These are phyloP conservation scores for Gypsophila paniculata DNA, from an alignment of 179 eudicot genomes.

Conservation along the genomic window DNA sequence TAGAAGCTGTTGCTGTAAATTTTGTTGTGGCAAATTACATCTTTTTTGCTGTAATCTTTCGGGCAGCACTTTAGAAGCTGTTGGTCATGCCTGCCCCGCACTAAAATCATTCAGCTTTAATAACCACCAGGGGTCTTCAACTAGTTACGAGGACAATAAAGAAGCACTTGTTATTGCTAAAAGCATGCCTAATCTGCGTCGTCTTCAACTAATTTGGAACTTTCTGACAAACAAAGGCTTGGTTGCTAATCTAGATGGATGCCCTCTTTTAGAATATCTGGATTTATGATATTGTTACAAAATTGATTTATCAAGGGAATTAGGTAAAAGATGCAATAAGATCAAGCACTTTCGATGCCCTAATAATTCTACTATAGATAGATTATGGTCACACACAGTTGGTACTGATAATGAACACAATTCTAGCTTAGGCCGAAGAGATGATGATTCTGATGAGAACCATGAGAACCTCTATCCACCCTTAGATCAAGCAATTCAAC, in stretches of 20 bases:
- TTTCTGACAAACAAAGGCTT: slow-evolving; percentile 47
- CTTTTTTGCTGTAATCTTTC: too few relatives aligned
- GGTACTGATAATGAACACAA: too few relatives aligned
- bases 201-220: slow-evolving; percentile 47
- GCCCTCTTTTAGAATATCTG: slow-evolving; percentile 38
- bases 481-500: too few relatives aligned
- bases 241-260: slow-evolving; percentile 43
- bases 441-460: too few relatives aligned
- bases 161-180: slow-evolving; percentile 42
- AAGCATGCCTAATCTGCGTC: slow-evolving; percentile 46
- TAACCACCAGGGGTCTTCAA: neutral
- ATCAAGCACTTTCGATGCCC: neutral
- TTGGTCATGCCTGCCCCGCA: slow-evolving; percentile 1
- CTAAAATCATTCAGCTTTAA: neutral
- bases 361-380: neutral
- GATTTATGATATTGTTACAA: slow-evolving; percentile 3
- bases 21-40: too few relatives aligned
- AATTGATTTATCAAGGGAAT: slow-evolving; percentile 8
- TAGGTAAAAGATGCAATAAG: slow-evolving; percentile 2
- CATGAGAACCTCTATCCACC: too few relatives aligned
- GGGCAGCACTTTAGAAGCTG: too few relatives aligned
- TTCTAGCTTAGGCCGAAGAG: too few relatives aligned
- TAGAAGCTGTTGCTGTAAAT: too few relatives aligned
- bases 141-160: slow-evolving; percentile 8
- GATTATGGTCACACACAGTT: too few relatives aligned